Evolutionary conservation across 805 yeast species (phyloP), one percentile per base, ranked within the genome.

Genomic region (Candida nitratophila): DNA sequence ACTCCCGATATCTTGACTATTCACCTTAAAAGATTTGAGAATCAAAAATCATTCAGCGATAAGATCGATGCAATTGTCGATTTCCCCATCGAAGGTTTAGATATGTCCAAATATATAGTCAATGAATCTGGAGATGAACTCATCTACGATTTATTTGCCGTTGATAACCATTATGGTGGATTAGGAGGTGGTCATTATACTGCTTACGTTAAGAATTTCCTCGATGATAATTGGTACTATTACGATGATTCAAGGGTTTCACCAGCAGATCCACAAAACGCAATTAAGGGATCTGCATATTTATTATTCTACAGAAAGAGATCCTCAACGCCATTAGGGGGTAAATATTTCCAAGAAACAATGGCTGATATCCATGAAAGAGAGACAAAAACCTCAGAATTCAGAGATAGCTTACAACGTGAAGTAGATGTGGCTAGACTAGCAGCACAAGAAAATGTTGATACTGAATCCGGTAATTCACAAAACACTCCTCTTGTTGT

Each of bases 111-210:
- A n/a, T 76, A 79, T 52, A 71, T 86, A 4, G 65, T 66, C 8
- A 59, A 62, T 35, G 55, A 60, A 3, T 70, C 67, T 3, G 67
- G 55, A 38, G 64, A 61, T 39, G 55, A 54, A 3, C 52, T 63
- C n/a, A 58, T 86, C 1, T 91, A 91, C 62, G 98, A 93, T 59
- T 68, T 93, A 49, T 73, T 86, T 54, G 98, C 93, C 0, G 96
- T 93, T 20, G 98, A 90, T 60, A 93, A 91, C 60, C 99, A 93
- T 59, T 89, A 74, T 60, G 99, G 98, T 41, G 96, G 97, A 0
- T 69, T 91, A 17, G 97, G 98, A 0, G 98, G 98, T 4, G 98
- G 99, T 2, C 98, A 93, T 67, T 91, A 93, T 63, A 93, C 99
- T 1, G 86, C 98, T 0, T 83, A 80, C 55, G 96, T 77, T 0